phyloP scores from a whole-genome alignment of 768 basidiomycete species.

The Amanita polypyramis region DNA sequence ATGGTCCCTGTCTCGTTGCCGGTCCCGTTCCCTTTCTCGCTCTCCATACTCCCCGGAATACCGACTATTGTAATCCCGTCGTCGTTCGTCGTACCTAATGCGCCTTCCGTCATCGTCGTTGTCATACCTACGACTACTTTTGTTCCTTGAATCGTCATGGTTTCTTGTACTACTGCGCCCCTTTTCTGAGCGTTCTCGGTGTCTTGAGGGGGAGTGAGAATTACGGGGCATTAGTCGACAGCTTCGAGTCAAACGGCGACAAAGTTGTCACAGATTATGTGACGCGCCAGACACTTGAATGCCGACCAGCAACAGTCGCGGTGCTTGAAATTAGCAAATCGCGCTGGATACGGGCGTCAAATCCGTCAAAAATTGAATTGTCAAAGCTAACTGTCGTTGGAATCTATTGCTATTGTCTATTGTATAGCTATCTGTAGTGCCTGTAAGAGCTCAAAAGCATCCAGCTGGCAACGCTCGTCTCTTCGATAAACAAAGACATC shows the following conservation, averaged over 20 bases:
- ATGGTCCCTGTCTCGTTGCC: conserved; percentile 9
- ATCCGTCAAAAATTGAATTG: no score
- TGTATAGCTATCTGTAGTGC: no score
- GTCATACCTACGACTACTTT: neutral
- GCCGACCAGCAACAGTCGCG: no score
- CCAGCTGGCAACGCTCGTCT: no score
- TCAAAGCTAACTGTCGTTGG: no score
- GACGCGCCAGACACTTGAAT: no score
- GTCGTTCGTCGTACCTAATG: neutral
- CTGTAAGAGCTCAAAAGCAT: no score
- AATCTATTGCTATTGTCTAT: no score
- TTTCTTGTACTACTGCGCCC: neutral
- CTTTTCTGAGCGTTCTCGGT: neutral
- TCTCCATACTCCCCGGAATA: conserved; percentile 7
- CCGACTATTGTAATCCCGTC: neutral
- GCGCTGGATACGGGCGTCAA: neutral
- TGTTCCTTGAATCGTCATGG: conserved; percentile 2
- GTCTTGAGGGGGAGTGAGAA: neutral
- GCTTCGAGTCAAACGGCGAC: no score
- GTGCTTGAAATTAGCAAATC: neutral
- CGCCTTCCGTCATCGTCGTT: neutral
- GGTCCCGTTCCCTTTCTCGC: conserved; percentile 11
- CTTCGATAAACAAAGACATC: no score
- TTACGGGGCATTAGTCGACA: neutral
- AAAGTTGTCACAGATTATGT: no score